Evolutionary conservation across 2,329 filamentous ascomycete species (phyloP).

Genomic region (Graphilbum ipis-grandicollis): DNA sequence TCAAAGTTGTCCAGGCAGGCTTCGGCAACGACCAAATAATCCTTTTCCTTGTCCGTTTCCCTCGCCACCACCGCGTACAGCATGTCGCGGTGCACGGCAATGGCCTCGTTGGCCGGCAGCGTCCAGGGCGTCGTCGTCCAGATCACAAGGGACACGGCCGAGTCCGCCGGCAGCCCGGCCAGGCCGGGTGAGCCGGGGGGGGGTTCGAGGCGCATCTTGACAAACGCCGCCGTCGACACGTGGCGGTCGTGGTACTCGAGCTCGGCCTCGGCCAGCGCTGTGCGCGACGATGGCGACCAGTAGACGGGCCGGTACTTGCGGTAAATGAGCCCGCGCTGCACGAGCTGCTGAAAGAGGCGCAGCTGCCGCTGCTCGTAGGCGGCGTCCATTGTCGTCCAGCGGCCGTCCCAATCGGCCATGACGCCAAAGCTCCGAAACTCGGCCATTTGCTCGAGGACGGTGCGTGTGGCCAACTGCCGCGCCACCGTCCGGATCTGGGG

Average conservation of each 20-base stretch:
- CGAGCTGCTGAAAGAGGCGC: constrained; percentile 58
- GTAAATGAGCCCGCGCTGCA: constrained; percentile 56
- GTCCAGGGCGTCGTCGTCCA: constrained; percentile 99
- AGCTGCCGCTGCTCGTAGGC: constrained; percentile 61
- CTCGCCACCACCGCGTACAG: constrained; percentile 57
- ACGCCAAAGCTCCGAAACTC: constrained; percentile 58
- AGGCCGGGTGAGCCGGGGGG: no score
- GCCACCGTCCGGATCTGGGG: constrained; percentile 48
- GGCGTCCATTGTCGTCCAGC: constrained; percentile 65
- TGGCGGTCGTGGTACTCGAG: constrained; percentile 69
- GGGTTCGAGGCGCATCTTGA: no score
- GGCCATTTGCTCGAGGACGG: constrained; percentile 55
- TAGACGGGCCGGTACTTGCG: constrained; percentile 69
- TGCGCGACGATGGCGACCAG: constrained; percentile 66
- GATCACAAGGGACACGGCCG: constrained; percentile 49
- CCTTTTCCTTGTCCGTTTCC: no score
- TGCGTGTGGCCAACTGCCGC: constrained; percentile 46
- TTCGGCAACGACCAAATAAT: constrained; percentile 54
- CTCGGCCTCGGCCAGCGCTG: constrained; percentile 70
- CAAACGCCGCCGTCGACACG: constrained; percentile 54
- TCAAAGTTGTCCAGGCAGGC: constrained; percentile 38
- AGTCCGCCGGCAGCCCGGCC: not conserved
- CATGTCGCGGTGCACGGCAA: constrained; percentile 62
- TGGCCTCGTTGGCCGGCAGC: constrained; percentile 76
- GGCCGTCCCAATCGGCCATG: constrained; percentile 64